phyloP scores from a whole-genome alignment of 345 rosid species.

The Salix exigua region DNA sequence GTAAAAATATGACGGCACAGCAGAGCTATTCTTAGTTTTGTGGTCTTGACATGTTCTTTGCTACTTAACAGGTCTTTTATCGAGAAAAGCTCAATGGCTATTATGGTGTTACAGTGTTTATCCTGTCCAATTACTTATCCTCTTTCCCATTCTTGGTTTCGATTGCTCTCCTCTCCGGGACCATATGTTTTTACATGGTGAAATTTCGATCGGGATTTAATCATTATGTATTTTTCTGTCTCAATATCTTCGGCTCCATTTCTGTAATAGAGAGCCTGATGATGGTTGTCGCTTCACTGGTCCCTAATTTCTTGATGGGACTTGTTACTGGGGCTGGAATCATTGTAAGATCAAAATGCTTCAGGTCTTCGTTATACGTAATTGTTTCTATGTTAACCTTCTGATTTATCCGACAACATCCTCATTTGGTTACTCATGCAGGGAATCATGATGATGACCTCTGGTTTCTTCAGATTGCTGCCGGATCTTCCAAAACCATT shows the following conservation, averaged over 20 bases:
- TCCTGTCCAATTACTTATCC: slow-evolving; percentile 65
- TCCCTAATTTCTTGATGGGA: slow-evolving; percentile 83
- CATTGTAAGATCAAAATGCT: slow-evolving; percentile 46
- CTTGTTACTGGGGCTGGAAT: slow-evolving; percentile 69
- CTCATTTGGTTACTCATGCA: slow-evolving; percentile 13
- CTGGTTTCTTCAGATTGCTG: slow-evolving; percentile 77
- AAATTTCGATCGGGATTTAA: slow-evolving; percentile 58
- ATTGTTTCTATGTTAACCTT: neutral
- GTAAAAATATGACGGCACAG: neutral
- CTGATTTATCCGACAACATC: neutral
- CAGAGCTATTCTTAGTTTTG: neutral
- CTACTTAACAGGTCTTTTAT: slow-evolving; percentile 50
- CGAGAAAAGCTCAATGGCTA: slow-evolving; percentile 67
- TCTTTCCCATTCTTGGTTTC: slow-evolving; percentile 65
- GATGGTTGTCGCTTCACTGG: slow-evolving; percentile 84
- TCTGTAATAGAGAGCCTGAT: slow-evolving; percentile 79
- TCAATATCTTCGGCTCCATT: slow-evolving; percentile 57
- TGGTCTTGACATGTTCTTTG: neutral
- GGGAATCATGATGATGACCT: slow-evolving; percentile 91
- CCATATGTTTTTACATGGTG: slow-evolving; percentile 61
- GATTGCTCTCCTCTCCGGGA: slow-evolving; percentile 46
- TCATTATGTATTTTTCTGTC: slow-evolving; percentile 57
- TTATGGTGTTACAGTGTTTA: slow-evolving; percentile 65
- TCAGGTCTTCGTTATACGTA: neutral
- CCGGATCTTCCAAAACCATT: slow-evolving; percentile 77